phyloP scores from a whole-genome alignment of 257 asterid species.

The Osmanthus fragrans region DNA sequence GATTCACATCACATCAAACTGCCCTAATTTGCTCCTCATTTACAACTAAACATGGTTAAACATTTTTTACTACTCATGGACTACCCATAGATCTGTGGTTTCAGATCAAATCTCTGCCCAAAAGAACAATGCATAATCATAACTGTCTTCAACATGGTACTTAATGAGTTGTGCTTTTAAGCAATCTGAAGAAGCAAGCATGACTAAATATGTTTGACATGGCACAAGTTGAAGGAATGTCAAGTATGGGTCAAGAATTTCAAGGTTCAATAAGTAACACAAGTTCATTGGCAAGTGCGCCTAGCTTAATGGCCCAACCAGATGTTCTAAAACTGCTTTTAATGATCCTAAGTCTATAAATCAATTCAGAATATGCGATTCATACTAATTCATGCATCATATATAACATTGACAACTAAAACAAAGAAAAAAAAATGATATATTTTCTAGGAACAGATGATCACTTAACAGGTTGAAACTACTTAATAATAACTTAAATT shows the following conservation, averaged over 20 bases:
- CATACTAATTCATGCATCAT: background rate
- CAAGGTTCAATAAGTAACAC: background rate
- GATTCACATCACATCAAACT: background rate
- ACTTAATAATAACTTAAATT: background rate
- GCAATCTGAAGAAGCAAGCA: background rate
- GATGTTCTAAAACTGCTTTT: background rate
- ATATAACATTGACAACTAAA: background rate
- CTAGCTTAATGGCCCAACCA: background rate
- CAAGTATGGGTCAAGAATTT: background rate
- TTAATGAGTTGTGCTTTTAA: background rate
- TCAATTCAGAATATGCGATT: background rate
- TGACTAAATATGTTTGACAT: background rate
- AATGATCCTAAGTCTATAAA: background rate
- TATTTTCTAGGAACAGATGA: background rate
- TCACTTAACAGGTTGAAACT: background rate
- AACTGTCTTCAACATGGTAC: background rate
- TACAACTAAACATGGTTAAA: background rate
- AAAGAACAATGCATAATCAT: background rate
- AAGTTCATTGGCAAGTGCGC: background rate
- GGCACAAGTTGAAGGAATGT: background rate
- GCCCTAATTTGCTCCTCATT: slow-evolving; percentile 8
- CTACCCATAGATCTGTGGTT: background rate
- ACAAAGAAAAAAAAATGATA: background rate
- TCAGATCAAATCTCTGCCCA: background rate
- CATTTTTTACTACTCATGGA: background rate